phyloP scores from a whole-genome alignment of 2,329 filamentous ascomycete genomes.

The Alternaria angustiovoidea region DNA sequence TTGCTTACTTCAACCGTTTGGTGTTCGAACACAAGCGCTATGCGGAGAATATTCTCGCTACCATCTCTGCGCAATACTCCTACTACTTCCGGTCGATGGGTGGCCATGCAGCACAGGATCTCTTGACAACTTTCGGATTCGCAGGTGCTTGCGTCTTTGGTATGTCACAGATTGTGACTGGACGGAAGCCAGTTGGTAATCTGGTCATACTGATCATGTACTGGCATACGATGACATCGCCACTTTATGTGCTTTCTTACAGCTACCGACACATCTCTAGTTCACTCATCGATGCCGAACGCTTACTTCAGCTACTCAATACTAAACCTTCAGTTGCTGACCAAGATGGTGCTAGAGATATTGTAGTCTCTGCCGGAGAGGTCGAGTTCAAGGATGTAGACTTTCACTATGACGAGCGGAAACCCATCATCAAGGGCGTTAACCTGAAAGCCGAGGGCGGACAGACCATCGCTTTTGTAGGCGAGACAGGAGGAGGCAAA shows the following conservation, averaged over 20 bases:
- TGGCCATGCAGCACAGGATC: constrained; percentile 53
- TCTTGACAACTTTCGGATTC: constrained; percentile 60
- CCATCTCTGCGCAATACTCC: constrained; percentile 45
- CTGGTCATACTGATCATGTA: constrained; percentile 73
- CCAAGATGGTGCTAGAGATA: constrained; percentile 39
- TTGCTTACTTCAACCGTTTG: constrained; percentile 66
- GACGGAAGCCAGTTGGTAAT: constrained; percentile 62
- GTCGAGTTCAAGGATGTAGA: constrained; percentile 64
- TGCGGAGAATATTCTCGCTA: constrained; percentile 48
- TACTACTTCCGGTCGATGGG: constrained; percentile 45
- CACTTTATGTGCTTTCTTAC: constrained; percentile 60
- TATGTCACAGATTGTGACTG: constrained; percentile 61
- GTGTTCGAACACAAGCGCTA: constrained; percentile 63
- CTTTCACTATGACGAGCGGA: constrained; percentile 65
- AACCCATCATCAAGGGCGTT: constrained; percentile 60
- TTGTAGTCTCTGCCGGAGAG: constrained; percentile 58
- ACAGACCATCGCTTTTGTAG: constrained; percentile 67
- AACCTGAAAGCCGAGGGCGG: constrained; percentile 61
- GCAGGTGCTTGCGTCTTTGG: constrained; percentile 61
- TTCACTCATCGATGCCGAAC: constrained; percentile 71
- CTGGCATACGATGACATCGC: constrained; percentile 62
- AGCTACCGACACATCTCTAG: constrained; percentile 59
- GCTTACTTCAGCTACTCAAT: constrained; percentile 65
- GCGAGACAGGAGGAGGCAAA: constrained; percentile 70
- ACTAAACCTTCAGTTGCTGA: constrained; percentile 66